Percentiles rank a stretch among this genome's conserved stretches.
phyloP scores from a whole-genome alignment of 2,329 filamentous ascomycete genomes.

The Microascus cirrosus region DNA sequence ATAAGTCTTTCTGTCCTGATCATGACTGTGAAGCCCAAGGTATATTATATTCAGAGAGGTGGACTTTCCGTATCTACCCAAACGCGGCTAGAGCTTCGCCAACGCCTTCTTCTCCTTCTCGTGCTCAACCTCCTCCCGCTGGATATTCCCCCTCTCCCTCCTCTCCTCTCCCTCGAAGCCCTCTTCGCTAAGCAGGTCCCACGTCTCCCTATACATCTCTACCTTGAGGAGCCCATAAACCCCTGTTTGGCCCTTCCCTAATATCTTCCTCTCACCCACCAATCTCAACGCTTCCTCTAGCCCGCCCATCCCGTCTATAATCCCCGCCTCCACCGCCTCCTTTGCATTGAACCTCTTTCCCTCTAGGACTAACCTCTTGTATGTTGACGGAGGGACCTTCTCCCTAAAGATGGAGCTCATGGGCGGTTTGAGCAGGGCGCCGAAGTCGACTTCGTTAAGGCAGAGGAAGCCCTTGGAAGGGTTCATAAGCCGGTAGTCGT shows the following conservation, averaged over 20 bases:
- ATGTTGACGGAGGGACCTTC: conserved; percentile 48
- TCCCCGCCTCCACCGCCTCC: conserved; percentile 51
- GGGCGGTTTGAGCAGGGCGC: conserved; percentile 60
- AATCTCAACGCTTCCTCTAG: conserved; percentile 51
- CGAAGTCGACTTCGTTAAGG: conserved; percentile 73
- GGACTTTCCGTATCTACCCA: not conserved
- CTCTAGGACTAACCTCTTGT: conserved; percentile 60
- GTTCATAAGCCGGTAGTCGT: conserved; percentile 74
- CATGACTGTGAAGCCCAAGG: not conserved
- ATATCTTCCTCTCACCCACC: conserved; percentile 46
- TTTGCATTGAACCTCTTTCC: conserved; percentile 54
- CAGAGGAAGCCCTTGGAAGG: conserved; percentile 61
- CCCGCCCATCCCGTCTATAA: conserved; percentile 59
- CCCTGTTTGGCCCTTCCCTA: conserved; percentile 49
- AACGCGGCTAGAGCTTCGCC: conserved; percentile 21
- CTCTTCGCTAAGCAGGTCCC: conserved; percentile 44
- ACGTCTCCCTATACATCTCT: conserved; percentile 62
- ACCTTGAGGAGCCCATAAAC: conserved; percentile 63
- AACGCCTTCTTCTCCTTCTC: conserved; percentile 23
- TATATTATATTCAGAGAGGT: not conserved
- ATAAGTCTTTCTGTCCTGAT: not conserved
- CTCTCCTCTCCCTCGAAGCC: conserved; percentile 36
- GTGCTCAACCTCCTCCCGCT: conserved; percentile 38
- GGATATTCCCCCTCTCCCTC: conserved; percentile 29
- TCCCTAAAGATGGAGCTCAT: conserved; percentile 67